Percentiles rank a stretch among this genome's conserved stretches.
Conservation (phyloP, 1,284 basidiomycete species). For the Cystobasidium pallidum region DNA sequence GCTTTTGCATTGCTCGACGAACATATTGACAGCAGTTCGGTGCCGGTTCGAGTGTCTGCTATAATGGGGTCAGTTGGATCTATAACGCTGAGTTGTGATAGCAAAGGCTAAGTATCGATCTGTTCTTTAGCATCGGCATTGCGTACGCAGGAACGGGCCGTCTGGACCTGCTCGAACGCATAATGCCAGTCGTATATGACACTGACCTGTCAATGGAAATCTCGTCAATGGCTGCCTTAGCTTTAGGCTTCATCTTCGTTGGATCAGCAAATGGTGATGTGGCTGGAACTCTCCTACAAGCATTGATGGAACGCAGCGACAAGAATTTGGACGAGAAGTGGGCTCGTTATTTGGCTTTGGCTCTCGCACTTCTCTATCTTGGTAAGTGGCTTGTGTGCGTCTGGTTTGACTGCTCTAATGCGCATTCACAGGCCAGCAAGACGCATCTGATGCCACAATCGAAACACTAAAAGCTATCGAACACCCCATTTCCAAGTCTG, state of each 20-base stretch:
- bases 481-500: slow-evolving; percentile 87
- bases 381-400: slow-evolving; percentile 62
- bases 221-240: slow-evolving; percentile 78
- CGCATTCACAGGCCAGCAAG: slow-evolving; percentile 70
- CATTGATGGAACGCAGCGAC: slow-evolving; percentile 82
- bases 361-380: slow-evolving; percentile 87
- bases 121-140: slow-evolving; percentile 68
- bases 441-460: slow-evolving; percentile 89
- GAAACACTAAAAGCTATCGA: slow-evolving; percentile 95
- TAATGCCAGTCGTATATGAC: slow-evolving; percentile 81
- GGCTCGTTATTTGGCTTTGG: slow-evolving; percentile 87
- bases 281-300: slow-evolving; percentile 84
- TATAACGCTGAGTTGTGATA: slow-evolving; percentile 27
- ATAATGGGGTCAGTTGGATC: slow-evolving; percentile 77
- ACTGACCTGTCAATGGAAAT: slow-evolving; percentile 86
- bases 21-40: slow-evolving; percentile 84
- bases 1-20: slow-evolving; percentile 89
- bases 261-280: slow-evolving; percentile 95
- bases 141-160: slow-evolving; percentile 93
- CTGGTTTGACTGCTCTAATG: slow-evolving; percentile 4
- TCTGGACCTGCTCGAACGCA: slow-evolving; percentile 76
- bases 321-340: slow-evolving; percentile 85
- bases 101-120: not conserved
- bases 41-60: slow-evolving; percentile 80
- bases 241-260: slow-evolving; percentile 93